Percentiles rank a stretch among this genome's conserved stretches.
Evolutionary conservation across 23 red algal species (phyloP).

Genomic region (Chondrus crispus): DNA sequence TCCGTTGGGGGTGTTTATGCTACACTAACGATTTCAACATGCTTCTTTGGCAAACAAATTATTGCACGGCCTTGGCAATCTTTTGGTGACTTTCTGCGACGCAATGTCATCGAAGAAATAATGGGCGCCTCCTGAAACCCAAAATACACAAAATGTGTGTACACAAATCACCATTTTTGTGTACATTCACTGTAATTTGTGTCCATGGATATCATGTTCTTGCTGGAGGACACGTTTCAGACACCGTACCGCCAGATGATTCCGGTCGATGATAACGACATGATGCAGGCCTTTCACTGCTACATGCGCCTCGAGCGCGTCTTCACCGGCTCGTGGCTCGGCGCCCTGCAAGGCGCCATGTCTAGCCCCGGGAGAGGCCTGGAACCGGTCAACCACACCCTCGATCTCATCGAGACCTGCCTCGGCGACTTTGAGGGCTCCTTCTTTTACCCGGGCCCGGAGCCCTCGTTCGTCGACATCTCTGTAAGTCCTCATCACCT

Average conservation of each 20-base stretch:
- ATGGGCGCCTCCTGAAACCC: too few species aligned
- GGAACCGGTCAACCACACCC: slow-evolving; percentile 43
- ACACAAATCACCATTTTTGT: too few species aligned
- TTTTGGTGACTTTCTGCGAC: slow-evolving; percentile 45
- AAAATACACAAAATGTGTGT: too few species aligned
- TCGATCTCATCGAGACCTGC: slow-evolving; percentile 66
- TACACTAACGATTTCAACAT: slow-evolving; percentile 12
- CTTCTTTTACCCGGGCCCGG: slow-evolving; percentile 55
- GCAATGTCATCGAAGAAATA: slow-evolving; percentile 57
- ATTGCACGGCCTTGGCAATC: slow-evolving; percentile 29
- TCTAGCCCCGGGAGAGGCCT: neutral
- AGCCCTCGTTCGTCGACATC: slow-evolving; percentile 65
- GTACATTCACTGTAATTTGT: too few species aligned
- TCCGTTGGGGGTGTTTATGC: too few species aligned
- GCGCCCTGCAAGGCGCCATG: slow-evolving; percentile 25
- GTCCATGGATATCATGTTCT: slow-evolving; percentile 92
- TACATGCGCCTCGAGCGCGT: slow-evolving; percentile 73
- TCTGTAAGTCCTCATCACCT: slow-evolving; percentile 20
- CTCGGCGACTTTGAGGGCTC: slow-evolving; percentile 45
- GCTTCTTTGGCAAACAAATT: slow-evolving; percentile 46
- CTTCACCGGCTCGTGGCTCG: slow-evolving; percentile 68
- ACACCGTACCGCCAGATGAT: slow-evolving; percentile 41
- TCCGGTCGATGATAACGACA: slow-evolving; percentile 56
- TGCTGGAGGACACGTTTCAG: slow-evolving; percentile 61
- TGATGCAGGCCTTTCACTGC: slow-evolving; percentile 63